Evolutionary conservation across 805 yeast genomes (phyloP), one percentile per base, ranked within the genome.

Genomic region (Monosporozyma servazzii): DNA sequence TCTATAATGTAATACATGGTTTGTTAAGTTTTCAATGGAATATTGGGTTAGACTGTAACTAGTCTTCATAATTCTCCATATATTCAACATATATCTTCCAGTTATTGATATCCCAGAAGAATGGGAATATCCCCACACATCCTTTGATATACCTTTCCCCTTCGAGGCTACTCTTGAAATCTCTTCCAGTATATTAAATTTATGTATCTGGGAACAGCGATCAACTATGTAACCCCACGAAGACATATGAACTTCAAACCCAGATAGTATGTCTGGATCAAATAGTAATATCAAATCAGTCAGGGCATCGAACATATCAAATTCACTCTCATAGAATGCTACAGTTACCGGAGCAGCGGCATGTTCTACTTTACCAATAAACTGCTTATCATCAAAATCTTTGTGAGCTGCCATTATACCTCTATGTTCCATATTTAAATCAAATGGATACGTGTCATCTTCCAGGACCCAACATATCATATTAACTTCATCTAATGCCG

Each of bases 141-240:
- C 90, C 1, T 81, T 79, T 46, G 74, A 63, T 58, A 77, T 83
- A 33, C 79, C 80, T 41, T 72, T 72, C 33, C 75, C 71, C 42
- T 76, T 75, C 23, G 53, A 58, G 1, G 61, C 66, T 0, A 83
- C 83, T 51, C 96, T 69, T 1, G 96, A 80, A 1, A 89, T 63
- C 43, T 79, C 76, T 0, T 73, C 70, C n/a, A 77, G 64, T 3
- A 88, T 56, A 56, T 87, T 84, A 11, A 75, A 66, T 2, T 76
- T 77, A 58, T 74, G 74, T 1, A 62, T 67, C 0, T 52, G 54
- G 17, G 71, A 63, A 51, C 78, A 75, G 45, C 99, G 65, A 49
- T 86, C 93, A 25, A 86, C 74, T 0, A 90, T 49, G 60, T 86
- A 93, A 0, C 99, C 98, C 98, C 98, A 91, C 0, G 97, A 87